phyloP scores from a whole-genome alignment of 345 rosid species.

The Capsella bursapastoris region DNA sequence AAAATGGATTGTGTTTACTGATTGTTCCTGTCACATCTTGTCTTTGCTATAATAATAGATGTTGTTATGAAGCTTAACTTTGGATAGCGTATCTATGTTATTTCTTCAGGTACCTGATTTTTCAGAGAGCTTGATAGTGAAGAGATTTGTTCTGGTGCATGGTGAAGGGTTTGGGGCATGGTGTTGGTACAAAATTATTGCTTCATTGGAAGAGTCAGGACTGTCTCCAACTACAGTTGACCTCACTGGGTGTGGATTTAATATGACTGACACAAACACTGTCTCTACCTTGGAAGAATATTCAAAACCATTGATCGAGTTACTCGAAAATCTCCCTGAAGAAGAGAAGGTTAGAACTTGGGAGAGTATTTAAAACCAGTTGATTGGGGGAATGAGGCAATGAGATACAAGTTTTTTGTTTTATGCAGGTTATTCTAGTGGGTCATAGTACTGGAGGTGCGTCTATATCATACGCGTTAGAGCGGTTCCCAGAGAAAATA shows the following conservation, averaged over 20 bases:
- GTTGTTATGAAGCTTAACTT: not conserved
- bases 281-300: conserved; percentile 77
- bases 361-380: not conserved
- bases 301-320: conserved; percentile 75
- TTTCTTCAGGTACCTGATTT: conserved; percentile 63
- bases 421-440: conserved; percentile 75
- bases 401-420: not conserved
- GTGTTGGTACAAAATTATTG: conserved; percentile 97
- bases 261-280: conserved; percentile 66
- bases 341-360: conserved; percentile 74
- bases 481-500: conserved; percentile 74
- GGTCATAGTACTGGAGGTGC: conserved; percentile 97
- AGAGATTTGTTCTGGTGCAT: conserved; percentile 70
- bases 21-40: conserved; percentile 4
- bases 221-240: conserved; percentile 72
- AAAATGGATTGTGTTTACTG: conserved; percentile 32
- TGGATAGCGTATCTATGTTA: not conserved
- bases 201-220: conserved; percentile 84
- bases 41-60: conserved; percentile 17
- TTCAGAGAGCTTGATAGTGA: conserved; percentile 64
- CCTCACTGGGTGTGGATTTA: conserved; percentile 87
- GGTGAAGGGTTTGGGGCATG: conserved; percentile 99
- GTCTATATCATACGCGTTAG: conserved; percentile 80
- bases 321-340: conserved; percentile 67
- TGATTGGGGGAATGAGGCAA: not conserved